Evolutionary conservation across 2,329 filamentous ascomycete genomes (phyloP).

Genomic region (Pseudocercospora crystallina): DNA sequence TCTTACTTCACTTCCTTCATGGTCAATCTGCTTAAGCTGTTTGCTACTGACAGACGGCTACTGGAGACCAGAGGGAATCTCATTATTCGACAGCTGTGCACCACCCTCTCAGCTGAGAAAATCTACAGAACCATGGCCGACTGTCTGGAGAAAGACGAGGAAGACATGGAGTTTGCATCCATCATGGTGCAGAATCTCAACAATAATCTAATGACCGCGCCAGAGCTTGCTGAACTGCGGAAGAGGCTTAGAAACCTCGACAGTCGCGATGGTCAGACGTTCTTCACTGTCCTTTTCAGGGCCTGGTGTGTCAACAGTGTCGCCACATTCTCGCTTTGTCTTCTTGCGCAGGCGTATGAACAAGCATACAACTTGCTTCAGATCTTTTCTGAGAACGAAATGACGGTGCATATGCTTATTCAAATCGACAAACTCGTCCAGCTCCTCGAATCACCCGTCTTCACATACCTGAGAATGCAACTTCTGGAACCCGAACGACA

Average conservation of each 20-base stretch:
- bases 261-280: constrained; percentile 87
- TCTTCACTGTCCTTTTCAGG: constrained; percentile 90
- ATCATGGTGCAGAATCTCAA: constrained; percentile 99
- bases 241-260: constrained; percentile 89
- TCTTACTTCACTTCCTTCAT: constrained; percentile 98
- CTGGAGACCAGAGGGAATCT: constrained; percentile 91
- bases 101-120: constrained; percentile 87
- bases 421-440: constrained; percentile 99
- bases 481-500: constrained; percentile 93
- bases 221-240: constrained; percentile 84
- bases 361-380: constrained; percentile 95
- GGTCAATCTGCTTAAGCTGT: constrained; percentile 92
- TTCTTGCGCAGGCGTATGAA: constrained; percentile 95
- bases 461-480: constrained; percentile 94
- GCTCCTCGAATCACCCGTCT: constrained; percentile 92
- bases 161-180: constrained; percentile 94
- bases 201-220: constrained; percentile 97
- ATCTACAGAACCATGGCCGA: constrained; percentile 96
- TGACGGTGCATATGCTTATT: constrained; percentile 98
- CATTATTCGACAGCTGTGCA: constrained; percentile 91
- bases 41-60: constrained; percentile 87
- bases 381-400: constrained; percentile 96
- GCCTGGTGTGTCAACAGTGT: constrained; percentile 99
- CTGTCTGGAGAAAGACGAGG: constrained; percentile 92
- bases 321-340: constrained; percentile 91